Conservation (phyloP, 2,329 filamentous ascomycete species). For the Botrytis fabae region DNA sequence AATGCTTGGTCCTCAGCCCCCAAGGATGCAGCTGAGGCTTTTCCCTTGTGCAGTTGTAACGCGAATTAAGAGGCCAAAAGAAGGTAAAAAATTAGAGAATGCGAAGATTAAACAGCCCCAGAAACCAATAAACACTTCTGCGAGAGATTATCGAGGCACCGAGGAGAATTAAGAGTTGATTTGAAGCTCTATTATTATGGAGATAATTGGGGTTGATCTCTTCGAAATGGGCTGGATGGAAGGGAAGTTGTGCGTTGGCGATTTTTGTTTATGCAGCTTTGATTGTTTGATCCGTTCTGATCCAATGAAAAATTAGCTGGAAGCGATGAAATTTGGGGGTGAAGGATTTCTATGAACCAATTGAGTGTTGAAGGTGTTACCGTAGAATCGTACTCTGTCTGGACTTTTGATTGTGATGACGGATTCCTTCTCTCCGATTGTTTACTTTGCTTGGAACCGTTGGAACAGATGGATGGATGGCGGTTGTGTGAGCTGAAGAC, state of each 20-base stretch:
- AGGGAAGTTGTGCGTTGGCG: conserved; percentile 12
- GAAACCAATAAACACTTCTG: background rate
- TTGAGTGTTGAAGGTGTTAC: background rate
- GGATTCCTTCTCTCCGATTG: background rate
- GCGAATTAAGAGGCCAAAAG: background rate
- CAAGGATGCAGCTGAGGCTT: conserved; percentile 18
- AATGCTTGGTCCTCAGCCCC: conserved; percentile 15
- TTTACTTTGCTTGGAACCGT: background rate
- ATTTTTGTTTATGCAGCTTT: conserved; percentile 14
- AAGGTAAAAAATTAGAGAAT: background rate
- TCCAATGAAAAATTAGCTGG: background rate
- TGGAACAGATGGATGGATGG: background rate
- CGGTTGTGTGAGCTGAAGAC: background rate
- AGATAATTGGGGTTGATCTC: conserved; percentile 8
- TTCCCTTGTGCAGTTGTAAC: background rate
- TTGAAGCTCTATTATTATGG: conserved; percentile 12
- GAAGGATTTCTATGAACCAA: background rate
- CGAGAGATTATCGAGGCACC: background rate
- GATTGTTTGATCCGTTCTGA: background rate
- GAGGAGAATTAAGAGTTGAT: conserved; percentile 1
- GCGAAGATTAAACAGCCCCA: background rate
- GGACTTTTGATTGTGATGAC: background rate
- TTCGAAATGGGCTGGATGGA: conserved; percentile 5
- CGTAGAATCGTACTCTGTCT: background rate
- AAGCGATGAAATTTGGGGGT: background rate